A percentile compares a stretch with the other conserved stretches of the same genome.
phyloP scores from a whole-genome alignment of 768 basidiomycete species.

The Inosperma sp. region DNA sequence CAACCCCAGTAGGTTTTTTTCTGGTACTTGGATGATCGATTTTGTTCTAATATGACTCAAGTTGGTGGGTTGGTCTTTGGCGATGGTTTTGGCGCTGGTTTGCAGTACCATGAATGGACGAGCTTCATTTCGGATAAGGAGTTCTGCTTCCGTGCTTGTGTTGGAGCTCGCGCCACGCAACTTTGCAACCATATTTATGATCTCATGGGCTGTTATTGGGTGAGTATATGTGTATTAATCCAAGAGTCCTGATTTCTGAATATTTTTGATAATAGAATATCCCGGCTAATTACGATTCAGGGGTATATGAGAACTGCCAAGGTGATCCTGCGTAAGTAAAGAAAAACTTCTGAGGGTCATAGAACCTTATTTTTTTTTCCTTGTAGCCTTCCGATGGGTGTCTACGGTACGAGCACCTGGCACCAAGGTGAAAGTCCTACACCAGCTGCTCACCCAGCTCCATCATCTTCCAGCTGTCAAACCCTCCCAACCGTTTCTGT shows the following conservation, averaged over 20 bases:
- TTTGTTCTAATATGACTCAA: conserved; percentile 14
- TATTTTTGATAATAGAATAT: conserved; percentile 65
- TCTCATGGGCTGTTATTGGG: conserved; percentile 57
- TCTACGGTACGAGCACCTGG: conserved; percentile 70
- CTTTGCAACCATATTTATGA: conserved; percentile 80
- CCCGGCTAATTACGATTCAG: conserved; percentile 60
- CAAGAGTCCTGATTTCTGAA: too few relatives aligned
- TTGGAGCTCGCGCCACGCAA: conserved; percentile 48
- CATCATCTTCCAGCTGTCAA: conserved; percentile 62
- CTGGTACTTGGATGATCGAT: not conserved
- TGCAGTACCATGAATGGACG: conserved; percentile 79
- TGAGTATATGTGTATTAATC: conserved; percentile 22
- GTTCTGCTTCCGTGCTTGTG: conserved; percentile 75
- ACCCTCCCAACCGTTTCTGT: conserved; percentile 33
- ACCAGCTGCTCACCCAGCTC: conserved; percentile 54
- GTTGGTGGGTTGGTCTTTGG: conserved; percentile 73
- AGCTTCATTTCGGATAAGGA: conserved; percentile 65
- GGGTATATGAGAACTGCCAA: conserved; percentile 62
- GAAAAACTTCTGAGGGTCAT: not conserved
- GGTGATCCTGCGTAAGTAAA: conserved; percentile 47
- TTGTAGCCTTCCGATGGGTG: conserved; percentile 55
- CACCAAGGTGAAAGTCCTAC: conserved; percentile 56
- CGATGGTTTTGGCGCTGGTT: conserved; percentile 45
- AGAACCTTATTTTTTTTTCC: not conserved
- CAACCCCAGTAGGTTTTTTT: conserved; percentile 11